A percentile compares a stretch with the other conserved stretches of the same genome.
Evolutionary conservation across 495 filamentous ascomycete genomes (phyloP).

Genomic region (Bombardia bombarda): DNA sequence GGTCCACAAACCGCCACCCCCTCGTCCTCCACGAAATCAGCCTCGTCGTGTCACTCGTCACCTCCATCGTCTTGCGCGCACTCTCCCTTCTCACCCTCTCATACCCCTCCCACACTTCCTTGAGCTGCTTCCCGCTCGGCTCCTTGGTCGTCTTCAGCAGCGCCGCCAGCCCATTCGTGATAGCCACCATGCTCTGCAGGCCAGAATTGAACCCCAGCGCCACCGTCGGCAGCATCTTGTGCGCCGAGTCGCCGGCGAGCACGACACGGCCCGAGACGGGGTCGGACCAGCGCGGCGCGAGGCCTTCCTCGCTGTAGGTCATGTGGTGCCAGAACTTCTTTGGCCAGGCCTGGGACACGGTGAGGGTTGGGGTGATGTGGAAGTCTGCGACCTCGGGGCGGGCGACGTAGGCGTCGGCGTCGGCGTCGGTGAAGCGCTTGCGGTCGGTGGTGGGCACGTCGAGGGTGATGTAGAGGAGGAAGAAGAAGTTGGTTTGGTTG

Average conservation of each 20-base stretch:
- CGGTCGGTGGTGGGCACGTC: not conserved
- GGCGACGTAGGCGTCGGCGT: constrained; percentile 5
- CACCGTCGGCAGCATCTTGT: constrained; percentile 33
- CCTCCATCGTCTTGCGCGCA: not conserved
- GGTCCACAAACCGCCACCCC: not conserved
- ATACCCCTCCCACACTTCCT: not conserved
- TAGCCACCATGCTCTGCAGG: constrained; percentile 32
- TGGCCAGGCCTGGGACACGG: constrained; percentile 25
- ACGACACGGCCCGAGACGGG: constrained; percentile 24
- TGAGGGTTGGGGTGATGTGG: constrained; percentile 22
- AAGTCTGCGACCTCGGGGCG: constrained; percentile 23
- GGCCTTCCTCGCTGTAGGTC: constrained; percentile 32
- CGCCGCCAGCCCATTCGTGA: constrained; percentile 25
- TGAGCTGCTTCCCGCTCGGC: not conserved
- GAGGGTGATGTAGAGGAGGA: no score
- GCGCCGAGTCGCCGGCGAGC: constrained; percentile 35
- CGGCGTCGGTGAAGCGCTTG: not conserved
- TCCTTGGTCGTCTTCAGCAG: not conserved
- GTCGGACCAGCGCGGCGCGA: constrained; percentile 27
- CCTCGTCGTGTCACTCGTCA: not conserved
- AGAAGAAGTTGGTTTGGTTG: no score
- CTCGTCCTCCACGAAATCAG: not conserved
- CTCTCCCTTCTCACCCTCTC: not conserved
- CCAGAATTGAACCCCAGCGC: constrained; percentile 35
- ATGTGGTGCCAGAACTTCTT: constrained; percentile 12